phyloP scores from a whole-genome alignment of 306 rosid species.

The Geum urbanum region DNA sequence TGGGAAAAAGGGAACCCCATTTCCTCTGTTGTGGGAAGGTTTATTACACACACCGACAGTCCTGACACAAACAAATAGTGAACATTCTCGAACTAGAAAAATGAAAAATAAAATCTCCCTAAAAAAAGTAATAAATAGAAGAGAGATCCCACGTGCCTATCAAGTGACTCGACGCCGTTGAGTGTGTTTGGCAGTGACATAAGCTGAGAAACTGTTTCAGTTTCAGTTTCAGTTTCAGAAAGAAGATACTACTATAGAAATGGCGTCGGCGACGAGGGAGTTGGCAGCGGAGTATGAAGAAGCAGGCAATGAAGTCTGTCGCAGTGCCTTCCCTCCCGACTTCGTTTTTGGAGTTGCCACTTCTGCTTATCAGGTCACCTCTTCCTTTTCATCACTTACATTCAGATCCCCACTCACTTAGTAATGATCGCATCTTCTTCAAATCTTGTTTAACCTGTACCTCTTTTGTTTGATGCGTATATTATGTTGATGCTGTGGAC shows the following conservation, averaged over 20 bases:
- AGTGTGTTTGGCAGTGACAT: too few species aligned
- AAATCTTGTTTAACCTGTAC: neutral
- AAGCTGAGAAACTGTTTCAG: too few species aligned
- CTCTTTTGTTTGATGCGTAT: neutral
- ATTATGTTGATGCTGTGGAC: neutral
- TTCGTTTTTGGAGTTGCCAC: conserved; percentile 85
- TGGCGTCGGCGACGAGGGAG: conserved; percentile 41
- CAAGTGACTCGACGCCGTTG: too few species aligned
- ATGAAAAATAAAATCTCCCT: too few species aligned
- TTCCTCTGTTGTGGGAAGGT: too few species aligned
- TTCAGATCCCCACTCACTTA: neutral
- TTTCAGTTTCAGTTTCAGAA: too few species aligned
- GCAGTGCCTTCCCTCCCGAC: conserved; percentile 68
- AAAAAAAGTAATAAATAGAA: too few species aligned
- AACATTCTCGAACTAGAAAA: too few species aligned
- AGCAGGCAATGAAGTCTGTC: conserved; percentile 35
- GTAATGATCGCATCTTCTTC: neutral
- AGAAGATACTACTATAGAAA: conserved; percentile 12
- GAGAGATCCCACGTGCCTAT: too few species aligned
- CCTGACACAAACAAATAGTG: too few species aligned
- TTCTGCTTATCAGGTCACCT: conserved; percentile 78
- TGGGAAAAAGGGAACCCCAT: too few species aligned
- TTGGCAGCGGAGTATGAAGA: conserved; percentile 25
- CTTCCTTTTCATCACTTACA: neutral
- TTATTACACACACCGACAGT: too few species aligned